Evolutionary conservation across 768 basidiomycete species (phyloP), one percentile per base, ranked within the genome.

Genomic region (Boletus bicolor): DNA sequence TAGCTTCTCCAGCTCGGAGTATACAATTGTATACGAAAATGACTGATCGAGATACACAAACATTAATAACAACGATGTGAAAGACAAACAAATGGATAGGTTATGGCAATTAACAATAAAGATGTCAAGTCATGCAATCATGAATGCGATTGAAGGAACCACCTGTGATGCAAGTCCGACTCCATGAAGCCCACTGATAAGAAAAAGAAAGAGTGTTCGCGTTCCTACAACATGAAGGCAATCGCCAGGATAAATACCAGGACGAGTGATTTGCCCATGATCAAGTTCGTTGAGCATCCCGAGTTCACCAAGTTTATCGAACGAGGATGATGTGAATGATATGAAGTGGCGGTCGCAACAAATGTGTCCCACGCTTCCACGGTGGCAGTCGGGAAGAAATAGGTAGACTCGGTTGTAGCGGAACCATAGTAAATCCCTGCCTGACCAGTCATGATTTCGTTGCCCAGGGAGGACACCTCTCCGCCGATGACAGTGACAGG

Each of bases 401-500:
- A 82, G 11, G 81, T 83, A 21, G 80, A 83, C 38, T 71, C 73
- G 10, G 78, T 79, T 14, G 77, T 74, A 1, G 75, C 73, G 0
- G 77, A 75, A 3, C 84, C 84, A 49, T 82, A 80, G 51, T 77
- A 80, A 32, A 90, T 81, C 12, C 76, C 83, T 30, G 78, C 75
- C 36, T 76, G 76, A 7, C 85, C 85, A 7, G 78, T 76, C n/a
- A 88, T 61, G 49, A 81, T 64, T 45, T 78, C 76, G 32, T 66
- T 73, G 6, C 74, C 75, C 2, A 85, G 68, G 1, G 75, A 68
- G 3, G 77, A 42, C 63, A 77, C 70, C 61, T 82, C 81, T 9
- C 86, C 87, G 11, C 80, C 81, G 24, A 79, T 56, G 39, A 80
- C 79, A 4, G 65, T 46, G 37, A 61, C 61, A 11, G 57, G 30